Conservation (phyloP, 2,329 filamentous ascomycete species). For the Aspergillus fumigatiaffinis region DNA sequence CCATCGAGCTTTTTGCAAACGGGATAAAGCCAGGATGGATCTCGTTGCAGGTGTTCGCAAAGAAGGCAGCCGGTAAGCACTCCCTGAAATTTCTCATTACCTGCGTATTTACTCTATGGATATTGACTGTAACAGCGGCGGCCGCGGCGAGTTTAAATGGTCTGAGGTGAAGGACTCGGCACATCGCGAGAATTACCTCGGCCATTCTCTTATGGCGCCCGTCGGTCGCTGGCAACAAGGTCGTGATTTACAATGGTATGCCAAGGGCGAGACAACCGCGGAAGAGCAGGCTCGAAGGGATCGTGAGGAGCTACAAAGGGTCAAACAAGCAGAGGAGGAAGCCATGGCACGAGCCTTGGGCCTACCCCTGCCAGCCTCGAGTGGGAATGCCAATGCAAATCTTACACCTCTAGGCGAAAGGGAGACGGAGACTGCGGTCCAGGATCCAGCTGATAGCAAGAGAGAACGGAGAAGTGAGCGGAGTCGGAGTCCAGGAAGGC, state of each 20-base stretch:
- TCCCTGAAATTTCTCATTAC: not conserved
- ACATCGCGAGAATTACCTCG: conserved; percentile 87
- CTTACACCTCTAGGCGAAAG: conserved; percentile 59
- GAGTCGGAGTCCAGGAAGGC: conserved; percentile 30
- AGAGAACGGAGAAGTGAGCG: conserved; percentile 29
- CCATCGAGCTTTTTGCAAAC: not conserved
- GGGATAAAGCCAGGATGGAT: conserved; percentile 63
- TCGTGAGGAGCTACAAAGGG: conserved; percentile 68
- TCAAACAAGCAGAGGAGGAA: conserved; percentile 92
- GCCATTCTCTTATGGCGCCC: conserved; percentile 86
- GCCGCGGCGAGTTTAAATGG: conserved; percentile 91
- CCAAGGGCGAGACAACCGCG: conserved; percentile 53
- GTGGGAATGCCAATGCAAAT: conserved; percentile 62
- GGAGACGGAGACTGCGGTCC: conserved; percentile 54
- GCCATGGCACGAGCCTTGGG: conserved; percentile 81
- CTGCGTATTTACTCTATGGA: not conserved
- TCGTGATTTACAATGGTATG: conserved; percentile 64
- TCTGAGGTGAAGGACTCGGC: conserved; percentile 82
- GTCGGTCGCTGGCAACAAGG: conserved; percentile 89
- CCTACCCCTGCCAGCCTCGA: conserved; percentile 61
- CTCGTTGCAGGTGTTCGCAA: conserved; percentile 89
- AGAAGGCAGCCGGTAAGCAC: conserved; percentile 65
- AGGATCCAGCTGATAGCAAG: conserved; percentile 30
- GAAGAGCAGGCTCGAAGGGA: conserved; percentile 51
- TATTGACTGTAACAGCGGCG: conserved; percentile 56